Evolutionary conservation across 345 rosid species (phyloP).

Genomic region (Gynandropsis gynandra): DNA sequence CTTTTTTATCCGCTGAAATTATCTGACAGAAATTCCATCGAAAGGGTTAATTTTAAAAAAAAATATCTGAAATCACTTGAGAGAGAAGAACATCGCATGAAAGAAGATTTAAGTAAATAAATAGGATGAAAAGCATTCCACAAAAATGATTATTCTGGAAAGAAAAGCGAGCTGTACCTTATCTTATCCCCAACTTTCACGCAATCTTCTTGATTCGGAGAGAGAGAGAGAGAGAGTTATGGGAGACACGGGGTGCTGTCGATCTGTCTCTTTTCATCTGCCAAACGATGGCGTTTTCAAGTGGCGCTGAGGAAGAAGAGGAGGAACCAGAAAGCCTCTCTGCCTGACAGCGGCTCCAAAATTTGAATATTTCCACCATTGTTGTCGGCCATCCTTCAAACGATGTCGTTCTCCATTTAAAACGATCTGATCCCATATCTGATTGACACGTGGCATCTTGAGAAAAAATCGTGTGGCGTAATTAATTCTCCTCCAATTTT

Average conservation of each 20-base stretch:
- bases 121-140: neutral
- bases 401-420: constrained; percentile 6
- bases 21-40: constrained; percentile 8
- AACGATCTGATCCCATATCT: too few relatives aligned
- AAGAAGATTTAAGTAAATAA: too few relatives aligned
- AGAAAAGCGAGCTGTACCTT: constrained; percentile 30
- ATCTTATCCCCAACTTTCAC: constrained; percentile 30
- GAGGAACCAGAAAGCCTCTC: constrained; percentile 21
- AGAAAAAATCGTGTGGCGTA: too few relatives aligned
- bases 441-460: too few relatives aligned
- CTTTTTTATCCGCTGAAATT: constrained; percentile 11
- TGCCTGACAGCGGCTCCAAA: neutral
- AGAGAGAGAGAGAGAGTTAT: constrained; percentile 18
- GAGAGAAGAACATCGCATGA: too few relatives aligned
- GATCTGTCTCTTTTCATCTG: constrained; percentile 11
- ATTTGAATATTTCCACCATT: constrained; percentile 18
- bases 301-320: neutral
- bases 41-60: neutral
- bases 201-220: constrained; percentile 25
- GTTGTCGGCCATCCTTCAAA: constrained; percentile 15
- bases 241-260: constrained; percentile 17
- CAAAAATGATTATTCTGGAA: neutral
- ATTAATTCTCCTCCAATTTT: too few relatives aligned
- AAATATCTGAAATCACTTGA: constrained; percentile 1
- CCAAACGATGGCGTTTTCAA: constrained; percentile 14